Conservation (phyloP, 108 stramenopile species). For the Licmophora abbreviata region DNA sequence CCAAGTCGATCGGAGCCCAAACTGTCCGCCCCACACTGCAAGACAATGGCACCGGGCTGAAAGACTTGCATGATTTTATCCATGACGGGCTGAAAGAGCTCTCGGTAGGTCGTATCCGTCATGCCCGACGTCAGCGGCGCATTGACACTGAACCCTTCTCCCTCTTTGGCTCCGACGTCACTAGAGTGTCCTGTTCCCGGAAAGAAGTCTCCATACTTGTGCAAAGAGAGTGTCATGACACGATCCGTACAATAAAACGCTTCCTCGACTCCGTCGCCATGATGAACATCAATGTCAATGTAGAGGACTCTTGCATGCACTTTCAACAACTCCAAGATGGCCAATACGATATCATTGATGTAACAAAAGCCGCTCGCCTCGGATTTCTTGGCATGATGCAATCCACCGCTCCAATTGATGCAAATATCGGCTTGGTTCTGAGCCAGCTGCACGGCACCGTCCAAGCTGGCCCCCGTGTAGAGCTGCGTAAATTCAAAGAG, state of each 20-base stretch:
- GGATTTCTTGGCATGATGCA: slow-evolving; percentile 99
- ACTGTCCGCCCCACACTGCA: slow-evolving; percentile 99
- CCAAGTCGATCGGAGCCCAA: slow-evolving; percentile 98
- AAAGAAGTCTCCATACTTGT: slow-evolving; percentile 99
- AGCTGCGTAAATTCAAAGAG: slow-evolving; percentile 95
- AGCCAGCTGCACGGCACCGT: slow-evolving; percentile 95
- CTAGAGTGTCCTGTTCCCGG: slow-evolving; percentile 97
- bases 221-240: slow-evolving; percentile 98
- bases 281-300: slow-evolving; percentile 99
- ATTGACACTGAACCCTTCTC: slow-evolving; percentile 94
- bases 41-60: slow-evolving; percentile 93
- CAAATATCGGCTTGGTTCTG: slow-evolving; percentile 89
- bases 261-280: slow-evolving; percentile 99
- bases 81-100: slow-evolving; percentile 94
- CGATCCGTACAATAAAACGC: slow-evolving; percentile 99
- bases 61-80: slow-evolving; percentile 96
- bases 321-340: slow-evolving; percentile 98
- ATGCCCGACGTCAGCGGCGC: slow-evolving; percentile 95
- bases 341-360: slow-evolving; percentile 99
- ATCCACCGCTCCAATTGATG: slow-evolving; percentile 98
- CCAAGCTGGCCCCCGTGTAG: slow-evolving; percentile 92
- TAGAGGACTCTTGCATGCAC: slow-evolving; percentile 97
- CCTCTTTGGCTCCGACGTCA: slow-evolving; percentile 93
- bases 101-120: slow-evolving; percentile 85
- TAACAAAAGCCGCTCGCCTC: slow-evolving; percentile 97